Conservation (phyloP, 306 rosid genomes). For the Clitoria ternatea region DNA sequence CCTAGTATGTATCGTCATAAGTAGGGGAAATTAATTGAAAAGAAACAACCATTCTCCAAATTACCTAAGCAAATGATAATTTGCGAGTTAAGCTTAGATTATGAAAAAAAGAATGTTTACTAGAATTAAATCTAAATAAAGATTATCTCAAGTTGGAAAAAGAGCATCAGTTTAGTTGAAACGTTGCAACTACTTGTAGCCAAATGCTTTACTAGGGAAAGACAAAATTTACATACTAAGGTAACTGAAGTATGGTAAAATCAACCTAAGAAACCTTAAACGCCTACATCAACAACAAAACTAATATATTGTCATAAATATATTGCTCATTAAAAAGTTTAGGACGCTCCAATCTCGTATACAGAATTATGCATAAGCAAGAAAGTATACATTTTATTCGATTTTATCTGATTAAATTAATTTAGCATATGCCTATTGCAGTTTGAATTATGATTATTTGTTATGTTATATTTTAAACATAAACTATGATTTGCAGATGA, state of each 20-base stretch:
- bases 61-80: too few relatives aligned
- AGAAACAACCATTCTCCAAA: too few relatives aligned
- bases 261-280: slow-evolving; percentile 35
- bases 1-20: too few relatives aligned
- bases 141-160: too few relatives aligned
- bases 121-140: too few relatives aligned
- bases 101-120: neutral
- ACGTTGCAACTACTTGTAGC: too few relatives aligned
- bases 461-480: neutral
- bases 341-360: slow-evolving; percentile 39
- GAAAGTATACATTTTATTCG: slow-evolving; percentile 10
- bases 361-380: slow-evolving; percentile 34
- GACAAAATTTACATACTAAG: slow-evolving; percentile 54
- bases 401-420: neutral
- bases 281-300: slow-evolving; percentile 24
- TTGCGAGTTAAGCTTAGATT: too few relatives aligned
- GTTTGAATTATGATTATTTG: neutral
- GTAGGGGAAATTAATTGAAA: too few relatives aligned
- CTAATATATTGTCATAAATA: slow-evolving; percentile 26
- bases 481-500: neutral
- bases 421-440: neutral
- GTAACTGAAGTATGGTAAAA: slow-evolving; percentile 19
- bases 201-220: slow-evolving; percentile 32
- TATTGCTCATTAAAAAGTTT: slow-evolving; percentile 35
- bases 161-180: too few relatives aligned